Conservation (phyloP, 2,329 filamentous ascomycete species). For the Annulohypoxylon truncatum region DNA sequence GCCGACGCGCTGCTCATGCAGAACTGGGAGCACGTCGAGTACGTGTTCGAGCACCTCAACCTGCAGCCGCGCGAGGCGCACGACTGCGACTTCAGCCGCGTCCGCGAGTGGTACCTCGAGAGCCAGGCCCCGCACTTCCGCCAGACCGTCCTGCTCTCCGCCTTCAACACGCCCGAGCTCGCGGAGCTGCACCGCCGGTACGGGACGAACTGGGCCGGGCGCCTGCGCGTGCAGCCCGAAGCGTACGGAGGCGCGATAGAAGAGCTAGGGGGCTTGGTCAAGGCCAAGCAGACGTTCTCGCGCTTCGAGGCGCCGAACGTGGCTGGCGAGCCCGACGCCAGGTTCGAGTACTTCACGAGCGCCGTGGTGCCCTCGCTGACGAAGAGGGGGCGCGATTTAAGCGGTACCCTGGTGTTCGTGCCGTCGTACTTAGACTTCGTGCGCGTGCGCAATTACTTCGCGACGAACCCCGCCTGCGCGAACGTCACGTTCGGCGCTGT, state of each 20-base stretch:
- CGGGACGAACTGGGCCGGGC: conserved; percentile 85
- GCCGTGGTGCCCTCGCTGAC: conserved; percentile 83
- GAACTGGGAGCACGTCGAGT: conserved; percentile 96
- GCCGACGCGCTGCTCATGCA: conserved; percentile 95
- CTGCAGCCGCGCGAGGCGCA: conserved; percentile 88
- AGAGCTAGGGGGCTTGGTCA: conserved; percentile 70
- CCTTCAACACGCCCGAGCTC: conserved; percentile 89
- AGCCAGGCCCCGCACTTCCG: conserved; percentile 82
- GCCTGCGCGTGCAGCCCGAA: conserved; percentile 76
- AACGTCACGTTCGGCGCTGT: conserved; percentile 80
- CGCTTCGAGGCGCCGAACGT: conserved; percentile 81
- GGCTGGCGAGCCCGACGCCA: conserved; percentile 81
- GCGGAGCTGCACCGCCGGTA: conserved; percentile 80
- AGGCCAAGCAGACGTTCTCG: conserved; percentile 87
- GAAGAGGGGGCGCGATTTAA: conserved; percentile 66
- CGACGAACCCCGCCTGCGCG: conserved; percentile 70
- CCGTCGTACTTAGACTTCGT: conserved; percentile 97
- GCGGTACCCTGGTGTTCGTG: conserved; percentile 86
- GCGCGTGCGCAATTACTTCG: conserved; percentile 90
- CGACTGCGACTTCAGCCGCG: conserved; percentile 92
- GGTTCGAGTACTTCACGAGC: conserved; percentile 91
- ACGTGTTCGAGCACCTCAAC: conserved; percentile 92
- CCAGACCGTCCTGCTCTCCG: conserved; percentile 84
- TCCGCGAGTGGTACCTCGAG: conserved; percentile 93
- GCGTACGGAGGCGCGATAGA: conserved; percentile 79